These are phyloP conservation scores for Gynostemma pentaphyllum DNA, from an alignment of 306 rosid species.

Conservation along the genomic window DNA sequence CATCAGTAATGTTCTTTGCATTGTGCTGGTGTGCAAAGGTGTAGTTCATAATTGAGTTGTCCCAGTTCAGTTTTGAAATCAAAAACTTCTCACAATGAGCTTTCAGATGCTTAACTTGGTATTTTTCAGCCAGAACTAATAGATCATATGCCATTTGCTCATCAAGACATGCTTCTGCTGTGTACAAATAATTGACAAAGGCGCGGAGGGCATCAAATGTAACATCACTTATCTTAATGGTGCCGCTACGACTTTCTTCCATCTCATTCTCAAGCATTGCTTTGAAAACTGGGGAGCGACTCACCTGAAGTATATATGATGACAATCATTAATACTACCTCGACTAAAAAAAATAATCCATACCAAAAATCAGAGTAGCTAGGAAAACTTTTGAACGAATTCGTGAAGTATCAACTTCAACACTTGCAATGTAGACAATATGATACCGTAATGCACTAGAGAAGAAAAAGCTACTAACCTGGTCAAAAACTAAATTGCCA, in stretches of 20 bases:
- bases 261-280: constrained; percentile 85
- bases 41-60: constrained; percentile 42
- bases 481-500: neutral
- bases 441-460: no score
- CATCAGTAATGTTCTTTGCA: constrained; percentile 43
- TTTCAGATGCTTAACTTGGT: constrained; percentile 74
- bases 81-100: constrained; percentile 52
- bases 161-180: constrained; percentile 60
- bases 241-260: constrained; percentile 76
- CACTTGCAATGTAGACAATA: neutral
- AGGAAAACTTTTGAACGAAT: neutral
- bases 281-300: constrained; percentile 74
- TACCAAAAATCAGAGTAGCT: neutral
- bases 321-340: neutral
- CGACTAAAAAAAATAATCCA: neutral
- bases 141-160: constrained; percentile 65
- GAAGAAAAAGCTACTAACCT: no score
- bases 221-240: constrained; percentile 61
- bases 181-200: constrained; percentile 66
- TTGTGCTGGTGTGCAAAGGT: constrained; percentile 67
- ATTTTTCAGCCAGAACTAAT: constrained; percentile 60
- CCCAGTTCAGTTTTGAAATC: constrained; percentile 51
- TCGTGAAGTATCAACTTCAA: neutral
- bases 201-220: constrained; percentile 56
- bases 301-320: constrained; percentile 24